Evolutionary conservation across 2,329 filamentous ascomycete genomes (phyloP).

Genomic region (Aspergillus vadensis): DNA sequence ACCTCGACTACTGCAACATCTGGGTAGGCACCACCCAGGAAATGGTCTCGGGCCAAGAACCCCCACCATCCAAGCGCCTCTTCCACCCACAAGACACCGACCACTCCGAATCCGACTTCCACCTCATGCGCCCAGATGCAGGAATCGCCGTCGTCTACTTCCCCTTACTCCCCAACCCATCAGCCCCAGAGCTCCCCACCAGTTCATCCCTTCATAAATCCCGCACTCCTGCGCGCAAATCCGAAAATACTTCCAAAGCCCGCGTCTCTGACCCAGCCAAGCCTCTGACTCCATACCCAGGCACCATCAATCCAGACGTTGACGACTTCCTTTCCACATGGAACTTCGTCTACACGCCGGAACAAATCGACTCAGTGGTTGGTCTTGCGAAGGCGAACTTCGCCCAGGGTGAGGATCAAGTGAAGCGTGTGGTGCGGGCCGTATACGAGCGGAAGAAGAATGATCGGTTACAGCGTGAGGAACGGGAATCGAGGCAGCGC

Average conservation of each 20-base stretch:
- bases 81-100: conserved; percentile 53
- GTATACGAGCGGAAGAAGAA: conserved; percentile 92
- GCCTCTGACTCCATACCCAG: conserved; percentile 54
- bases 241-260: conserved; percentile 22
- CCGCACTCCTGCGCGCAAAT: conserved; percentile 24
- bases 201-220: conserved; percentile 27
- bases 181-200: conserved; percentile 34
- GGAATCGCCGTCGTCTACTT: conserved; percentile 90
- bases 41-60: conserved; percentile 58
- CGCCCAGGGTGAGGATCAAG: conserved; percentile 75
- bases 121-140: conserved; percentile 73
- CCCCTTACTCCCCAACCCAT: conserved; percentile 78
- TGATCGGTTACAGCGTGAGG: conserved; percentile 39
- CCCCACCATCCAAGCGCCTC: conserved; percentile 54
- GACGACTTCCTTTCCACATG: conserved; percentile 91
- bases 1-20: conserved; percentile 87
- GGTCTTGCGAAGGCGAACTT: conserved; percentile 84
- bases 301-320: conserved; percentile 73
- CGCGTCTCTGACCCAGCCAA: conserved; percentile 20
- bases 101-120: conserved; percentile 64
- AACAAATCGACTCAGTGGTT: conserved; percentile 85
- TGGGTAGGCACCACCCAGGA: conserved; percentile 90
- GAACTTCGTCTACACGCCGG: conserved; percentile 95
- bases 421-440: conserved; percentile 75
- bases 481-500: conserved; percentile 25